Conservation (phyloP, 306 rosid species). For the Cucumis sativus region Cucumber_9930_V3 NC_026659.2:21047001-21047500, state of each 20-base stretch:
- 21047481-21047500: constrained; percentile 5
- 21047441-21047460: constrained; percentile 11
- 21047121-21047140: not conserved
- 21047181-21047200: no score
- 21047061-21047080: not conserved
- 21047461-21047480: constrained; percentile 5
- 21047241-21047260: not conserved
- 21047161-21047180: no score
- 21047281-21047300: not conserved
- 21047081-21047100: not conserved
- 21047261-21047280: not conserved
- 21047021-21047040: not conserved
- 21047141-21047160: not conserved
- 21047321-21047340: not conserved
- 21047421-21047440: constrained; percentile 12
- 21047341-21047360: constrained; percentile 20
- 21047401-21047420: constrained; percentile 10
- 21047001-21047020: not conserved
- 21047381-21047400: not conserved
- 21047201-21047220: no score
- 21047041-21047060: not conserved
- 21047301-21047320: constrained; percentile 5
- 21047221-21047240: not conserved
- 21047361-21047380: constrained; percentile 21
- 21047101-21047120: not conserved